These are phyloP conservation scores for Colletotrichum phormii DNA, from an alignment of 2,329 filamentous ascomycete genomes.

Conservation along the genomic window DNA sequence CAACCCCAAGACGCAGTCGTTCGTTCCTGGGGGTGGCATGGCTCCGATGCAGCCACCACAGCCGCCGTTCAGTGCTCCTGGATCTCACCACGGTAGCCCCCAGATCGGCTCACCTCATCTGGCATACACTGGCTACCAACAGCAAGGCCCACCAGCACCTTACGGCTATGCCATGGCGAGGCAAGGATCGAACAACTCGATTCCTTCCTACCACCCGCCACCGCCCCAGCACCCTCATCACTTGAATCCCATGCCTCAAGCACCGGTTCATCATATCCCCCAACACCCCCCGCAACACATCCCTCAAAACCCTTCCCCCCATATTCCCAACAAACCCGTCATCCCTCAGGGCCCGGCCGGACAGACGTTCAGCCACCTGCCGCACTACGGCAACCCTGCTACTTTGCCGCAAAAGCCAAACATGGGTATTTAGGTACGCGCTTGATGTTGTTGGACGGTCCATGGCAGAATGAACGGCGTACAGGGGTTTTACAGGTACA, in stretches of 20 bases:
- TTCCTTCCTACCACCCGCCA: slow-evolving; percentile 61
- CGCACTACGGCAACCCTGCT: slow-evolving; percentile 70
- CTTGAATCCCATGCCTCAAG: slow-evolving; percentile 50
- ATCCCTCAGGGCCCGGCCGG: slow-evolving; percentile 53
- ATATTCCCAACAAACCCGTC: slow-evolving; percentile 60
- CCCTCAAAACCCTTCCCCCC: slow-evolving; percentile 54
- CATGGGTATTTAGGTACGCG: slow-evolving; percentile 45
- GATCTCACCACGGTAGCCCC: slow-evolving; percentile 64
- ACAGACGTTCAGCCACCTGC: slow-evolving; percentile 65
- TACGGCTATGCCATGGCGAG: slow-evolving; percentile 68
- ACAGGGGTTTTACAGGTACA: slow-evolving; percentile 29
- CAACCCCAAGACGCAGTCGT: slow-evolving; percentile 94
- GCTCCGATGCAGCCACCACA: slow-evolving; percentile 60
- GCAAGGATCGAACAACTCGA: slow-evolving; percentile 66
- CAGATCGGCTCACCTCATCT: slow-evolving; percentile 64
- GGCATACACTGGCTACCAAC: slow-evolving; percentile 61
- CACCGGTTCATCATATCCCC: slow-evolving; percentile 47
- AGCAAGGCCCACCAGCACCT: slow-evolving; percentile 56
- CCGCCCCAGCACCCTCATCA: slow-evolving; percentile 51
- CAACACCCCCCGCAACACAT: slow-evolving; percentile 54
- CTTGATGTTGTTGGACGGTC: slow-evolving; percentile 27
- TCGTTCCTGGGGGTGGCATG: slow-evolving; percentile 74
- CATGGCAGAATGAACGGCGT: slow-evolving; percentile 34
- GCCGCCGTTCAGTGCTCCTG: slow-evolving; percentile 60
- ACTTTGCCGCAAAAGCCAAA: slow-evolving; percentile 70